These are phyloP conservation scores for Trametes meyenii DNA, from an alignment of 768 basidiomycete species.

Conservation along the genomic window DNA sequence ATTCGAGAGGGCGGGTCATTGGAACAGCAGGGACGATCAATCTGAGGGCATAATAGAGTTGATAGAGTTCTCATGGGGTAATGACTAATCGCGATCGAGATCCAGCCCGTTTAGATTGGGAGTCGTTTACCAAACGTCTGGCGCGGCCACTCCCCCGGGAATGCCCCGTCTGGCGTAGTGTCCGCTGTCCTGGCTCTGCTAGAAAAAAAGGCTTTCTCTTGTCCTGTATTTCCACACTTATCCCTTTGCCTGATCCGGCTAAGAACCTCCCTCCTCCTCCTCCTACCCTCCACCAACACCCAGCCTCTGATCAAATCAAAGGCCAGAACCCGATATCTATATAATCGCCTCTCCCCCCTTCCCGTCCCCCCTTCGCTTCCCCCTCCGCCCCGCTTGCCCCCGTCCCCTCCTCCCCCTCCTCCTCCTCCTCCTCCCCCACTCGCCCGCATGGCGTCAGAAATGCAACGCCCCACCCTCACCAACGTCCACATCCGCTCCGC, in stretches of 20 bases:
- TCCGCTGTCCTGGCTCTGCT: constrained; percentile 16
- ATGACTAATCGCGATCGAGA: constrained; percentile 14
- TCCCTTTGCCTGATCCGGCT: constrained; percentile 20
- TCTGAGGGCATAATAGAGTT: constrained; percentile 17
- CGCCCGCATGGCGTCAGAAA: constrained; percentile 33
- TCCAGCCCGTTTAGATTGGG: constrained; percentile 17
- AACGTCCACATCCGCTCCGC: constrained; percentile 77
- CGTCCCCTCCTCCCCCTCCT: constrained; percentile 20
- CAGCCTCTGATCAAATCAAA: constrained; percentile 19
- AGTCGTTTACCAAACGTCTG: constrained; percentile 11
- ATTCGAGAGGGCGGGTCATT: neutral
- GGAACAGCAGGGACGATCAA: constrained; percentile 21
- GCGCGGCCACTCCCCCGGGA: constrained; percentile 2
- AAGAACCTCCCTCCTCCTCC: constrained; percentile 17
- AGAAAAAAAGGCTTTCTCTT: constrained; percentile 6
- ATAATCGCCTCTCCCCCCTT: constrained; percentile 20
- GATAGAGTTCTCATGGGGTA: constrained; percentile 7
- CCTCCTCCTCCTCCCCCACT: constrained; percentile 22
- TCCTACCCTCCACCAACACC: constrained; percentile 6
- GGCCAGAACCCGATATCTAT: constrained; percentile 22
- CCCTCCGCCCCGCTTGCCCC: constrained; percentile 27
- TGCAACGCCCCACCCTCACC: constrained; percentile 75
- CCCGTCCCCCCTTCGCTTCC: constrained; percentile 25
- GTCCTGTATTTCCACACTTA: constrained; percentile 14
- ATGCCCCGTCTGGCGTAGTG: neutral